These are phyloP conservation scores for Suhomyces kunorum DNA, from an alignment of 1,139 yeast species.

Conservation along the genomic window DNA sequence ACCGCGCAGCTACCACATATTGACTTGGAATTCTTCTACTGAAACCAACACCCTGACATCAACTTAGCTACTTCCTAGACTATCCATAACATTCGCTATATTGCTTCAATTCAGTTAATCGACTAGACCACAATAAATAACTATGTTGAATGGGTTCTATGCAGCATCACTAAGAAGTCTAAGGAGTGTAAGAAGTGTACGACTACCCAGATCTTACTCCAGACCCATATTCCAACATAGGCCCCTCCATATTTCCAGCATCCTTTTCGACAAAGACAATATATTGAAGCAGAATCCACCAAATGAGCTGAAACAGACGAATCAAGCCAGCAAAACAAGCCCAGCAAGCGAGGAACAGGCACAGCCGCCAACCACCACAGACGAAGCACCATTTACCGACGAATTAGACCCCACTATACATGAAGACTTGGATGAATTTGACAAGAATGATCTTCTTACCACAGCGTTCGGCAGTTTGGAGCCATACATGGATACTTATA, in stretches of 20 bases:
- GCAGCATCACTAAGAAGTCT: slow-evolving; percentile 3
- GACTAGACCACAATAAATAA: too few species aligned
- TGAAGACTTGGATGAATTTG: slow-evolving; percentile 2
- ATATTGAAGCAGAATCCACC: not conserved
- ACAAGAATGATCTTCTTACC: slow-evolving; percentile 16
- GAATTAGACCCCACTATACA: not conserved
- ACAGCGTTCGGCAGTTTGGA: slow-evolving; percentile 42
- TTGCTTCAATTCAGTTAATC: too few species aligned
- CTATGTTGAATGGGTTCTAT: slow-evolving; percentile 4
- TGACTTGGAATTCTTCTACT: not conserved
- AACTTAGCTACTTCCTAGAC: too few species aligned
- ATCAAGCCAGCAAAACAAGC: not conserved
- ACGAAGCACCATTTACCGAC: not conserved
- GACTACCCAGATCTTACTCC: slow-evolving; percentile 5
- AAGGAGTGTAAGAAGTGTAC: not conserved
- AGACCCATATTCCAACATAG: not conserved
- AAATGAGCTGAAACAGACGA: not conserved
- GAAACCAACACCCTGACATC: not conserved
- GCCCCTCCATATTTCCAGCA: not conserved
- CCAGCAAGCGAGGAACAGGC: too few species aligned
- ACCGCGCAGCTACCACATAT: slow-evolving; percentile 3
- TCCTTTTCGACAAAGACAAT: too few species aligned
- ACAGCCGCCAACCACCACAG: too few species aligned
- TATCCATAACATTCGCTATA: too few species aligned
- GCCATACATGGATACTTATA: slow-evolving; percentile 55